Evolutionary conservation across 2,329 filamentous ascomycete genomes (phyloP).

Genomic region (Colletotrichum acutatum): DNA sequence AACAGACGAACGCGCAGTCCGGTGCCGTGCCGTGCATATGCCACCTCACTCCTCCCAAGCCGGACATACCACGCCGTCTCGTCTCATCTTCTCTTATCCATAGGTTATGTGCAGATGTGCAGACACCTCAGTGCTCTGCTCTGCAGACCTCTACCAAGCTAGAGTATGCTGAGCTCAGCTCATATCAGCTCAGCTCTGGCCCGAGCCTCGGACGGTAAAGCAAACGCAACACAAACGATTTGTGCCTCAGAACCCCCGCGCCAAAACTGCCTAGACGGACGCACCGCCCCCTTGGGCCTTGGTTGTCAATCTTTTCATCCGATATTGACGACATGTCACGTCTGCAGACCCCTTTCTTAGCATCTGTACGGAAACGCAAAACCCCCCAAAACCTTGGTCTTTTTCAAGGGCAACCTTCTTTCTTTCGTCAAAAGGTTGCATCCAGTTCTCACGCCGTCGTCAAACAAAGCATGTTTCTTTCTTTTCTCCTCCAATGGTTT

Average conservation of each 20-base stretch:
- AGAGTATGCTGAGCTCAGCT: no score
- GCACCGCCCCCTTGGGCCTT: not conserved
- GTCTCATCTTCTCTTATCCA: not conserved
- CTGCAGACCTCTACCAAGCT: no score
- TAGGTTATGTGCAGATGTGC: not conserved
- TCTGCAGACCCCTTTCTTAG: conserved; percentile 17
- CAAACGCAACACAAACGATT: conserved; percentile 11
- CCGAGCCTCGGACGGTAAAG: not conserved
- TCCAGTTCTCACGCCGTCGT: not conserved
- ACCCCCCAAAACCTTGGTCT: conserved; percentile 19
- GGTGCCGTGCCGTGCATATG: not conserved
- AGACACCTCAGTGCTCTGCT: not conserved
- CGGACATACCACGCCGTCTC: not conserved
- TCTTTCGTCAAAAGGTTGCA: not conserved
- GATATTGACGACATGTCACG: conserved; percentile 16
- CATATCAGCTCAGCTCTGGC: no score
- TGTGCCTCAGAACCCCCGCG: conserved; percentile 21
- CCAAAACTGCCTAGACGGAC: not conserved
- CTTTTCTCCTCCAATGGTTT: not conserved
- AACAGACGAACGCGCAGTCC: not conserved
- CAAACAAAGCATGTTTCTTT: conserved; percentile 16
- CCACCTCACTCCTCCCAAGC: not conserved
- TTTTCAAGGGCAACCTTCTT: not conserved
- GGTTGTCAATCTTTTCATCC: conserved; percentile 30
- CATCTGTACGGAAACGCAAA: not conserved